Evolutionary conservation across 805 yeast genomes (phyloP), one percentile per base, ranked within the genome.

Genomic region (Nakazawaea molendinolei): DNA sequence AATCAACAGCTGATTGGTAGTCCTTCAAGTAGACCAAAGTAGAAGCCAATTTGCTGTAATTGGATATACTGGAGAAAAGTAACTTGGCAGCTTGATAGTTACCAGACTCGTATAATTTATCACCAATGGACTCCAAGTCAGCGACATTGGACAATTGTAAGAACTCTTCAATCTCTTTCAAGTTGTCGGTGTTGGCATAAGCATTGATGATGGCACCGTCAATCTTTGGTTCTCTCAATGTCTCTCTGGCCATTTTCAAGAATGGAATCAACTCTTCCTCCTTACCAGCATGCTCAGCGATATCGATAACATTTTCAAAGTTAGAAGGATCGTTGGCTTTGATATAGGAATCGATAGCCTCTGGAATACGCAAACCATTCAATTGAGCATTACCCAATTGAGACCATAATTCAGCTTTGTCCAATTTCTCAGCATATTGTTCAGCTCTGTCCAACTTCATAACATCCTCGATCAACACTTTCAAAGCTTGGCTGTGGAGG

Each of bases 1-100:
- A 87, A 55, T 92, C 97, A 44, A 92, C 98, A 34, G 98, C 98
- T 39, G 86, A 78, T 65, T 92, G 97, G 60, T 86, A 89, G 57
- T 92, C 97, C 38, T 77, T 79, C 52, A 92, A 68, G 66, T 79
- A 87, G 23, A 92, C 98, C 54, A 89, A 74, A 21, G 97, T 90
- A n/a, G 95, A 83, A 12, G 98, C 97, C 50, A 92, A 74, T 60
- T 89, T 92, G 33, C 96, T 82, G 71, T 95, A 90, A 65, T 90
- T 92, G 27, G 96, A 86, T 41, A 90, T 80, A 45, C 79, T 81
- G 8, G 87, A 67, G 62, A 75, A 92, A 50, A 94, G 74, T 44
- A 86, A 67, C 64, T 87, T 90, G 28, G 98, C 96, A 33, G 96
- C 97, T 51, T 85, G 79, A 65, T 85, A 92, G 61, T 87, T 82